Conservation (phyloP, 148 eudicot species). For the Camellia japonica region DNA sequence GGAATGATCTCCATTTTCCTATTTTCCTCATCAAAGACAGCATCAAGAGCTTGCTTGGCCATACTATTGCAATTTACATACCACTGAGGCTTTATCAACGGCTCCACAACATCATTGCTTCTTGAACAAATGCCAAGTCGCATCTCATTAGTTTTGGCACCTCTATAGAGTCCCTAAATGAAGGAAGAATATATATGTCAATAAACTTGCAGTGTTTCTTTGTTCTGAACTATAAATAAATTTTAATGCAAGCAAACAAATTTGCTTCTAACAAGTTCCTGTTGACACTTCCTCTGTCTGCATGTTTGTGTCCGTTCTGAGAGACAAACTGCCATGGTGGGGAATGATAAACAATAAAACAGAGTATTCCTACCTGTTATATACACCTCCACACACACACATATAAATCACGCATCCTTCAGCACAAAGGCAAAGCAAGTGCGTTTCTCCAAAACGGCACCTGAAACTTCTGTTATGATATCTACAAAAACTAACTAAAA, state of each 20-base stretch:
- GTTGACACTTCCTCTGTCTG: neutral
- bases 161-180: slow-evolving; percentile 78
- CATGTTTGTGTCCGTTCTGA: neutral
- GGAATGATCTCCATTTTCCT: slow-evolving; percentile 82
- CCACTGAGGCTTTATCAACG: slow-evolving; percentile 97
- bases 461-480: neutral
- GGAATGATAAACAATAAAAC: neutral
- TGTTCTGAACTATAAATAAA: neutral
- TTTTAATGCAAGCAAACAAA: slow-evolving; percentile 32
- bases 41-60: slow-evolving; percentile 88
- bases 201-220: neutral
- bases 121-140: slow-evolving; percentile 91
- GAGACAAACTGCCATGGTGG: neutral
- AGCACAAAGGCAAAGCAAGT: neutral
- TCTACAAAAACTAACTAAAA: neutral
- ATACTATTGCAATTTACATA: slow-evolving; percentile 74
- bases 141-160: slow-evolving; percentile 76
- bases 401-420: neutral
- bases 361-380: neutral
- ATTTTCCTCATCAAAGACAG: slow-evolving; percentile 54
- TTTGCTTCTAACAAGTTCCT: slow-evolving; percentile 39
- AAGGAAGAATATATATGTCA: neutral
- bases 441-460: neutral
- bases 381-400: neutral
- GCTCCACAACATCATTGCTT: slow-evolving; percentile 88